These are phyloP conservation scores for Cyberlindnera petersonii DNA, from an alignment of 805 yeast genomes.

Conservation along the genomic window DNA sequence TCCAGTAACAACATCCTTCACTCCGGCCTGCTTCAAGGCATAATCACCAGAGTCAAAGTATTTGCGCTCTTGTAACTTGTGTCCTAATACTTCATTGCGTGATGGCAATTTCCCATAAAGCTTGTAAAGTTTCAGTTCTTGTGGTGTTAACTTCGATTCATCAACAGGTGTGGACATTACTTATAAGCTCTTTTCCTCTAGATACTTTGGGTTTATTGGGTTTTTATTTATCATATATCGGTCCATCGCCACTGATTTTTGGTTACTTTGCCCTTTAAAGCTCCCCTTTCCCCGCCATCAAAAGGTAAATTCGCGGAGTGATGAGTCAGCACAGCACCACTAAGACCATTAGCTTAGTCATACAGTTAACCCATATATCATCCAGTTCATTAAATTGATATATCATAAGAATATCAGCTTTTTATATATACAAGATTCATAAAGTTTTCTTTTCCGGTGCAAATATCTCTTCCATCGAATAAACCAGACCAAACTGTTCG, in stretches of 20 bases:
- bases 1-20: conserved; percentile 25
- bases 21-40: conserved; percentile 75
- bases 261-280: too few species aligned
- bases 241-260: not conserved
- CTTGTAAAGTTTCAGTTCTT: conserved; percentile 72
- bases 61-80: conserved; percentile 80
- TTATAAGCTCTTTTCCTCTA: not conserved
- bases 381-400: not conserved
- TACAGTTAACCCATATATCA: not conserved
- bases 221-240: not conserved
- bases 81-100: conserved; percentile 67
- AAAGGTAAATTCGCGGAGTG: too few species aligned
- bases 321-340: too few species aligned
- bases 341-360: too few species aligned
- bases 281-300: too few species aligned
- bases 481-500: conserved; percentile 11
- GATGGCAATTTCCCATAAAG: conserved; percentile 86
- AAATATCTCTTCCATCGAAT: conserved; percentile 7
- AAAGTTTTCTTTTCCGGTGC: conserved; percentile 1
- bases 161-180: conserved; percentile 8
- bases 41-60: conserved; percentile 94
- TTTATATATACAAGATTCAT: not conserved
- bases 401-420: not conserved
- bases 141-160: conserved; percentile 36
- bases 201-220: too few species aligned